These are phyloP conservation scores for Mortierella sp. DNA, from an alignment of 371 early-diverging fungal genomes.

Conservation along the genomic window DNA sequence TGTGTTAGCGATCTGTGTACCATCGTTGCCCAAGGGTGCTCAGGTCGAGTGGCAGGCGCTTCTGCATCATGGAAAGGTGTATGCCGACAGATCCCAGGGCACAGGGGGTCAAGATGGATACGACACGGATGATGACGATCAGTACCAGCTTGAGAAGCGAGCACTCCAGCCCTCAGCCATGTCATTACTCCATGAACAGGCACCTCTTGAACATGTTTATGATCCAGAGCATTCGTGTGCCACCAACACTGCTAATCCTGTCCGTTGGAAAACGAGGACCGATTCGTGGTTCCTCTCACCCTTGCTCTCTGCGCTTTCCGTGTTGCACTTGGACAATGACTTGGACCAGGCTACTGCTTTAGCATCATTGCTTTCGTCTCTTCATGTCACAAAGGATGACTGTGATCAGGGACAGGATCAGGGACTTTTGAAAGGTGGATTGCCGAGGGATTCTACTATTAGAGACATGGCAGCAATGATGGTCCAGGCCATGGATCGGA, in stretches of 20 bases:
- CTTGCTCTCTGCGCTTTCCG: slow-evolving; percentile 27
- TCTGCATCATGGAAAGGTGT: slow-evolving; percentile 52
- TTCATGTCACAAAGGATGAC: background rate
- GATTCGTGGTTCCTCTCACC: slow-evolving; percentile 44
- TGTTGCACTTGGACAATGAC: slow-evolving; percentile 1
- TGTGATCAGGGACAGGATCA: background rate
- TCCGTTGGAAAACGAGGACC: slow-evolving; percentile 25
- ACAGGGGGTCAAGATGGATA: slow-evolving; percentile 27
- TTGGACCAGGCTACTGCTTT: slow-evolving; percentile 6
- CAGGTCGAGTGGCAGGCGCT: slow-evolving; percentile 73
- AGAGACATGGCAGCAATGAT: slow-evolving; percentile 37
- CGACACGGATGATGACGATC: slow-evolving; percentile 57
- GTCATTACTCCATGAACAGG: slow-evolving; percentile 12
- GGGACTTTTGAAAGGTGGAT: background rate
- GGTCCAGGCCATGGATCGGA: slow-evolving; percentile 32
- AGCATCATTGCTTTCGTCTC: slow-evolving; percentile 9
- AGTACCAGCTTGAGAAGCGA: slow-evolving; percentile 36
- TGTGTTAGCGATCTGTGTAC: slow-evolving; percentile 61
- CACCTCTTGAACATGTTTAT: background rate
- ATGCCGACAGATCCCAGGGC: slow-evolving; percentile 31
- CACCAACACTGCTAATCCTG: background rate
- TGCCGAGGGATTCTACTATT: background rate
- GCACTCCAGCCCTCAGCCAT: slow-evolving; percentile 19
- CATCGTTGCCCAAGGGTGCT: slow-evolving; percentile 66
- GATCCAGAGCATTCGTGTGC: background rate